Percentiles rank a stretch among this genome's conserved stretches.
These are phyloP conservation scores for Lithohypha guttulata DNA, from an alignment of 2,329 filamentous ascomycete genomes.

Conservation along the genomic window DNA sequence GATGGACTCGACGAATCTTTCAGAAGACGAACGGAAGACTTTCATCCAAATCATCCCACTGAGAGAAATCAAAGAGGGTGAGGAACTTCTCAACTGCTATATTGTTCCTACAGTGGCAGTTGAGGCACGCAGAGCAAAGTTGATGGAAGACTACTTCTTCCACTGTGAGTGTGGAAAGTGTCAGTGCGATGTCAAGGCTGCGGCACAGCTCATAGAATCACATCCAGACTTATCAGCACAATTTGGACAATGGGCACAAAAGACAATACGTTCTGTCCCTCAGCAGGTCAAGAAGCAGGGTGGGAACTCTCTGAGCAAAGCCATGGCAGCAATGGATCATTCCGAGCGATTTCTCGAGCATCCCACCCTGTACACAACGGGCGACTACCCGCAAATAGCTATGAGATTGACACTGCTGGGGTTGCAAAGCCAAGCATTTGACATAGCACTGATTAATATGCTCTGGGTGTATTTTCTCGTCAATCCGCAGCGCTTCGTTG, in stretches of 20 bases:
- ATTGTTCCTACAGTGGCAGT: background rate
- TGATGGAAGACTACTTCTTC: constrained; percentile 1
- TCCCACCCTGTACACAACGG: constrained; percentile 9
- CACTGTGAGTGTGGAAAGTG: constrained; percentile 1
- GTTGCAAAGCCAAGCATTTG: constrained; percentile 8
- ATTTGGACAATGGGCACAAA: constrained; percentile 9
- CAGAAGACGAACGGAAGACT: constrained; percentile 7
- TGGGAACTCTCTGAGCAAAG: background rate
- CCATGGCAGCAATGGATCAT: constrained; percentile 6
- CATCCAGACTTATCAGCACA: constrained; percentile 6
- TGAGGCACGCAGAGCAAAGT: background rate
- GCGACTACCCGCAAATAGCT: constrained; percentile 10
- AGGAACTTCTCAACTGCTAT: background rate
- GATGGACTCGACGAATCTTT: constrained; percentile 7
- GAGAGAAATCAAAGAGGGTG: background rate
- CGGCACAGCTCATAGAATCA: constrained; percentile 1
- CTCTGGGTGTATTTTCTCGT: constrained; percentile 13
- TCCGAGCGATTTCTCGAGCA: constrained; percentile 10
- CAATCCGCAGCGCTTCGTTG: constrained; percentile 9
- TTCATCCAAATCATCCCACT: background rate
- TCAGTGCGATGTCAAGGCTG: constrained; percentile 7
- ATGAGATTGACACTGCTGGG: constrained; percentile 7
- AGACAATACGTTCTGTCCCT: constrained; percentile 3
- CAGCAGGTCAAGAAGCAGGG: background rate
- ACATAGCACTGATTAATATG: constrained; percentile 10